These are phyloP conservation scores for Dittrichia graveolens DNA, from an alignment of 129 eudicot genomes.

Conservation along the genomic window DNA sequence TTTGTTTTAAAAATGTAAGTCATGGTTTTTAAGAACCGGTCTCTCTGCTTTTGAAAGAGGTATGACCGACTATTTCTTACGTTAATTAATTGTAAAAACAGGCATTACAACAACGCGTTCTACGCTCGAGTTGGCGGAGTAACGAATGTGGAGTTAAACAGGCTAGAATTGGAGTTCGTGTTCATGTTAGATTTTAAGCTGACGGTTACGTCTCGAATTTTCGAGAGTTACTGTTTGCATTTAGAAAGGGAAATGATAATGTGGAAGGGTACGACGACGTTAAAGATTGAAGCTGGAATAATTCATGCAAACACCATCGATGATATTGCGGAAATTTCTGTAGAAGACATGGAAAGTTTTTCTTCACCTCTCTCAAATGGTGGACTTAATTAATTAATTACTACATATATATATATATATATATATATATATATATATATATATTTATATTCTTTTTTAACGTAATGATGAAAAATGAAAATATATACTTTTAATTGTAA, in stretches of 20 bases:
- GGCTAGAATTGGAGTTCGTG: constrained; percentile 62
- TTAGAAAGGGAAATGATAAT: constrained; percentile 57
- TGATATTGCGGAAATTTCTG: constrained; percentile 51
- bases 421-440: too few species aligned
- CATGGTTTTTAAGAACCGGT: too few species aligned
- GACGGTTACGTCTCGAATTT: constrained; percentile 53
- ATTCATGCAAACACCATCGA: constrained; percentile 36
- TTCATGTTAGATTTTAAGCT: constrained; percentile 67
- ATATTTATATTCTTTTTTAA: neutral
- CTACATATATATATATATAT: too few species aligned
- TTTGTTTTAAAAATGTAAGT: too few species aligned
- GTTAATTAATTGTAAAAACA: too few species aligned
- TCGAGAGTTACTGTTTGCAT: constrained; percentile 66
- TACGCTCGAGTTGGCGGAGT: constrained; percentile 81
- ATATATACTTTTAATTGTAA: neutral
- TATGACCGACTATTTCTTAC: too few species aligned
- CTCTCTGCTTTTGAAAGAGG: too few species aligned
- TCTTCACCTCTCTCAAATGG: constrained; percentile 45
- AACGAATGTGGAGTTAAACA: constrained; percentile 58
- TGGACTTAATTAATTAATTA: too few species aligned
- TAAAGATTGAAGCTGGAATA: constrained; percentile 35
- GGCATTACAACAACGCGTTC: constrained; percentile 83
- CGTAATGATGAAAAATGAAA: too few species aligned
- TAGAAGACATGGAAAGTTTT: constrained; percentile 46
- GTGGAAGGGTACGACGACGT: constrained; percentile 30